Percentiles rank a stretch among this genome's conserved stretches.
Evolutionary conservation across 176 grass and related monocot genomes (phyloP).

Genomic region (Elymus sibiricus): DNA sequence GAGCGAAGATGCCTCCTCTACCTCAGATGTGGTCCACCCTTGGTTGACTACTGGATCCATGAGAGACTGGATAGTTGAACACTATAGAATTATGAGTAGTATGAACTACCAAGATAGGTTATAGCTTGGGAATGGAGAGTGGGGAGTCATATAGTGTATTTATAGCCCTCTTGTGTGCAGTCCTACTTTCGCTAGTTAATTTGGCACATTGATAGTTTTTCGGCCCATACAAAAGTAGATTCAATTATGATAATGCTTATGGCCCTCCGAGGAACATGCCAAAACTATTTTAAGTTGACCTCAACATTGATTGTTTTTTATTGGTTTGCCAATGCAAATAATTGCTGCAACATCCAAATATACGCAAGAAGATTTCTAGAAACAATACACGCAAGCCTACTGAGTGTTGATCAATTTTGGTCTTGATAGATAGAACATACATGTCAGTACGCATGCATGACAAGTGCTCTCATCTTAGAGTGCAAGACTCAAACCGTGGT

Average conservation of each 20-base stretch:
- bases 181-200: too few species aligned
- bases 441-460: background rate
- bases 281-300: background rate
- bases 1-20: background rate
- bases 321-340: background rate
- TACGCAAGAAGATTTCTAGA: background rate
- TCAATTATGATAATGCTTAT: too few species aligned
- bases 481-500: background rate
- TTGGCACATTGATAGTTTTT: too few species aligned
- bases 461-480: background rate
- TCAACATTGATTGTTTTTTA: background rate
- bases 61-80: background rate
- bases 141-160: background rate
- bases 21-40: slow-evolving; percentile 13
- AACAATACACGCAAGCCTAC: background rate
- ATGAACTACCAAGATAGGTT: background rate
- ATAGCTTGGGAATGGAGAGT: background rate
- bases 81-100: background rate
- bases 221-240: background rate
- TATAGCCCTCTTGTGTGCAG: background rate
- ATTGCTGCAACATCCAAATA: background rate
- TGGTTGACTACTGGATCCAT: background rate
- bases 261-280: too few species aligned
- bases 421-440: background rate
- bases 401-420: background rate